phyloP scores from a whole-genome alignment of 225 moss, liverwort and hornwort species.

The Asterella californica region DNA sequence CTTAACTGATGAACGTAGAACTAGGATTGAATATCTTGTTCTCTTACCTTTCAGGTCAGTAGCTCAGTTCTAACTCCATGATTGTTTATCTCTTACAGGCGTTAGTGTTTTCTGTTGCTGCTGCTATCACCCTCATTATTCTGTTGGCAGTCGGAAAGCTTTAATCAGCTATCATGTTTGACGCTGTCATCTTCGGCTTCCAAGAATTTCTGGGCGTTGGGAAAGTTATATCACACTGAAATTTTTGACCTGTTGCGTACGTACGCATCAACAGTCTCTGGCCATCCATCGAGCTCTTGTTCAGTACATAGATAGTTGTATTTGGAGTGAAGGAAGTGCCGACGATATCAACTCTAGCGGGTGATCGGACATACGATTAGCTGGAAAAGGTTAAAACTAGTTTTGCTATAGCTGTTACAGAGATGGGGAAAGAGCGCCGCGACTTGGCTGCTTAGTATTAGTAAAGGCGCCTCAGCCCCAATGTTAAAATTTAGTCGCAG shows the following conservation, averaged over 20 bases:
- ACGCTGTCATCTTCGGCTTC: not conserved
- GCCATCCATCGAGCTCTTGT: not conserved
- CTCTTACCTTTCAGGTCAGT: not conserved
- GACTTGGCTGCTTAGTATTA: not conserved
- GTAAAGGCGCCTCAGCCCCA: not conserved
- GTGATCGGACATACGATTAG: not conserved
- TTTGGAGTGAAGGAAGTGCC: not conserved
- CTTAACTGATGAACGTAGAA: not conserved
- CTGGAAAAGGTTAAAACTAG: not conserved
- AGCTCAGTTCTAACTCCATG: not conserved
- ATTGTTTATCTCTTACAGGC: constrained; percentile 33
- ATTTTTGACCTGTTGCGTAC: not conserved
- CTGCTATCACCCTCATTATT: constrained; percentile 45
- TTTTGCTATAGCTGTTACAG: not conserved
- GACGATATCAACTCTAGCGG: not conserved
- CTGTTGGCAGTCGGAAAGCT: constrained; percentile 43
- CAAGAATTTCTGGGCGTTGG: not conserved
- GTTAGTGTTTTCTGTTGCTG: constrained; percentile 55
- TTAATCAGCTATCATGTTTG: not conserved
- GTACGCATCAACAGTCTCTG: not conserved
- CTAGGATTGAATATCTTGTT: not conserved
- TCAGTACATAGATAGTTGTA: not conserved
- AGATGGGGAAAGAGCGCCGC: not conserved
- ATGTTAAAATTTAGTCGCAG: not conserved
- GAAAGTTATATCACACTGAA: not conserved